These are phyloP conservation scores for Alternaria sp. DNA, from an alignment of 2,329 filamentous ascomycete species.

Conservation along the genomic window DNA sequence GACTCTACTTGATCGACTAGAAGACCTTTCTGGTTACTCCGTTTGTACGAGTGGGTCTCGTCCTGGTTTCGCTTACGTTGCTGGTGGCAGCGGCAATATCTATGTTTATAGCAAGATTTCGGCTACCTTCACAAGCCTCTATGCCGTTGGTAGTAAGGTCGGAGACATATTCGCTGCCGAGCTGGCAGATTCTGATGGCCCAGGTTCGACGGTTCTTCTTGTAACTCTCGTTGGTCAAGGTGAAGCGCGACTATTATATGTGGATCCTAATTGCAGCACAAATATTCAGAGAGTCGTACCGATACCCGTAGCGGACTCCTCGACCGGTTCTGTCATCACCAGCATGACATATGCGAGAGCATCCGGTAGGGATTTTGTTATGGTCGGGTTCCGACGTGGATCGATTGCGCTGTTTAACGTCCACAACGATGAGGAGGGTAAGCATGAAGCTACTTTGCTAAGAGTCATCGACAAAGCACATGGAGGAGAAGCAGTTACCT, in stretches of 20 bases:
- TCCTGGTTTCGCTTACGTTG: constrained; percentile 55
- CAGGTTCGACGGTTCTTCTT: constrained; percentile 43
- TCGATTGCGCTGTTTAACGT: constrained; percentile 60
- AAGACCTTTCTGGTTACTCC: constrained; percentile 60
- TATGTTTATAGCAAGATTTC: constrained; percentile 46
- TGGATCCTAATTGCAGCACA: constrained; percentile 15
- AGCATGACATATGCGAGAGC: constrained; percentile 54
- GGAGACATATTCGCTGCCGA: constrained; percentile 50
- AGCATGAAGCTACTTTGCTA: constrained; percentile 17
- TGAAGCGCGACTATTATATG: constrained; percentile 44
- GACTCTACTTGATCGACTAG: constrained; percentile 40
- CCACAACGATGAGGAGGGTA: constrained; percentile 11
- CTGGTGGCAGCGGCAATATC: constrained; percentile 56
- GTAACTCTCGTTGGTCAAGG: constrained; percentile 50
- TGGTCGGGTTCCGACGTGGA: constrained; percentile 67
- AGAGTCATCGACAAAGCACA: constrained; percentile 51
- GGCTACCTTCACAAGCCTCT: constrained; percentile 34
- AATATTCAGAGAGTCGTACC: constrained; percentile 11
- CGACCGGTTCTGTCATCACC: constrained; percentile 61
- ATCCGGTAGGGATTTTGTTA: constrained; percentile 41
- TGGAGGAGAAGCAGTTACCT: constrained; percentile 72
- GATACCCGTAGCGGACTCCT: constrained; percentile 36
- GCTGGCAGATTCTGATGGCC: not conserved
- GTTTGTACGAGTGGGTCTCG: constrained; percentile 52
- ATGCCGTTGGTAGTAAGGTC: constrained; percentile 49